A percentile compares a stretch with the other conserved stretches of the same genome.
Conservation (phyloP, 371 early-diverging fungal species). For the Lichtheimia ornata region DNA sequence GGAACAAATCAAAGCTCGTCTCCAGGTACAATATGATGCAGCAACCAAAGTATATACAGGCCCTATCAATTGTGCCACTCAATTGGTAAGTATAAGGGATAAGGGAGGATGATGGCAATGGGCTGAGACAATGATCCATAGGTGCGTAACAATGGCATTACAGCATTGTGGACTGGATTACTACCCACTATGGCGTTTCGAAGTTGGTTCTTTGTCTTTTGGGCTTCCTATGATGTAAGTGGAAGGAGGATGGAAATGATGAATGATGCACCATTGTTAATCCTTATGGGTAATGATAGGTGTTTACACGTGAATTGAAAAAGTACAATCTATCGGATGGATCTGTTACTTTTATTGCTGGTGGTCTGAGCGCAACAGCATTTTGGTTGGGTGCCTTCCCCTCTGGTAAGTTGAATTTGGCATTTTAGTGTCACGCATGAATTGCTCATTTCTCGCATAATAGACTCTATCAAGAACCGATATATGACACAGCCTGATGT, state of each 20-base stretch:
- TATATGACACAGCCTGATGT: slow-evolving; percentile 91
- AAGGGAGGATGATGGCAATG: too few species aligned
- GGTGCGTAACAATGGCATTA: slow-evolving; percentile 73
- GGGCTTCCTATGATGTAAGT: slow-evolving; percentile 82
- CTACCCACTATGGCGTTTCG: slow-evolving; percentile 80
- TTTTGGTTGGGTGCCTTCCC: slow-evolving; percentile 92
- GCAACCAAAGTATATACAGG: slow-evolving; percentile 73
- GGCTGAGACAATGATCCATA: slow-evolving; percentile 14
- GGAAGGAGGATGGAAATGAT: background rate
- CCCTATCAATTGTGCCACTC: slow-evolving; percentile 82
- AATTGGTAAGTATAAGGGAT: slow-evolving; percentile 51
- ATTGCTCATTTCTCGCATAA: too few species aligned
- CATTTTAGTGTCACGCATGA: background rate
- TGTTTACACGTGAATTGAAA: slow-evolving; percentile 53
- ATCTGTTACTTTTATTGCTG: slow-evolving; percentile 81
- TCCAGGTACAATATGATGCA: slow-evolving; percentile 91
- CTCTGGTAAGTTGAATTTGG: slow-evolving; percentile 50
- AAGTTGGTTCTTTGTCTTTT: slow-evolving; percentile 87
- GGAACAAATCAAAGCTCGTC: slow-evolving; percentile 79
- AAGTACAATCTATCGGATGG: slow-evolving; percentile 53
- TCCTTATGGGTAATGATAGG: slow-evolving; percentile 15
- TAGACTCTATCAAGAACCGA: slow-evolving; percentile 88
- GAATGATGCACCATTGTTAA: background rate
- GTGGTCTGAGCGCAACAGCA: slow-evolving; percentile 86
- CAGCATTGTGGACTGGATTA: slow-evolving; percentile 87